Base-by-base conservation (phyloP, 495 filamentous ascomycete genomes). In the Xylaria palmicola region DNA sequence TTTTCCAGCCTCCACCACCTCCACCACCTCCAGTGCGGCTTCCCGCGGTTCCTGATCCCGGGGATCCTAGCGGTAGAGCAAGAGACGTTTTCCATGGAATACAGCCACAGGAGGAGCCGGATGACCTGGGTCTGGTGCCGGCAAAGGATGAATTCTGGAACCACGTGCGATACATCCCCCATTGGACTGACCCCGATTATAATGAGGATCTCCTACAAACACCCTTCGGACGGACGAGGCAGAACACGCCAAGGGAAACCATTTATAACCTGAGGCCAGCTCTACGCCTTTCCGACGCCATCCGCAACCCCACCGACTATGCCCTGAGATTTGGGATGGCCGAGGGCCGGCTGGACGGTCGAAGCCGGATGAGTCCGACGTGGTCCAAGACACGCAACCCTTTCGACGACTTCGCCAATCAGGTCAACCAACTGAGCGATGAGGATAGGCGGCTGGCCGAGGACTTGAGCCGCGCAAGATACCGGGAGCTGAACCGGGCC, bases 321-420 rank as follows among this genome's bases (percentile, higher is more conserved):
- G 74, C 75, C 8, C 50, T 32, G 20, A 69, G 74, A 0, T 76
- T 64, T 24, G 75, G 75, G 3, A 74, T 77, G 10, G 62, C 71
- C 19, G 65, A 65, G 0, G 67, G 68, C 19, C 65, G 64, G 19
- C 26, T 37, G 4, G 56, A 64, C 4, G 74, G 71, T 17, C 71
- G 75, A 7, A 76, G 74, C 12, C 67, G 69, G 43, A 59, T 72
- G 32, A 76, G 74, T 8, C 75, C 75, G 3, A 64, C 63, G 17
- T 32, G 53, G 9, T 65, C 74, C 8, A 9, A 36, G 1, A 72
- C 66, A 22, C 69, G 72, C 3, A 43, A 67, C 27, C 60, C 62
- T 15, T 58, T 66, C 6, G 59, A 50, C 0, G 61, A 68, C 49
- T 61, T 52, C 20, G 44, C 5, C 12, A 59, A 51, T 6, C 69